phyloP scores from a whole-genome alignment of 2,329 filamentous ascomycete genomes.

The Penicillium sp. region DNA sequence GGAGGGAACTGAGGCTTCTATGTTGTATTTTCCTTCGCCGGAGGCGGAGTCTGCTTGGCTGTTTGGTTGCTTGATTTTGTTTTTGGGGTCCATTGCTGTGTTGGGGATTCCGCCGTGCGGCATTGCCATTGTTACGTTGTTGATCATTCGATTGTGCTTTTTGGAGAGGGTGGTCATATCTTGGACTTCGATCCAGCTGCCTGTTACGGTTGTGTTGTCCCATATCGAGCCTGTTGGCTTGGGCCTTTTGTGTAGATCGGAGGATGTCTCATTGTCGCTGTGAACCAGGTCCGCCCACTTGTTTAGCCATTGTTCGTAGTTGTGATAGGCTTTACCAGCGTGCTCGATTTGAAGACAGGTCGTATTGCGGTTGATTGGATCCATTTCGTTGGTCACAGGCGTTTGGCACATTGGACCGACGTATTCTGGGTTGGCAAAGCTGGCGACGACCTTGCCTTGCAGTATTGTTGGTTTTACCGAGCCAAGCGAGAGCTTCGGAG shows the following conservation, averaged over 20 bases:
- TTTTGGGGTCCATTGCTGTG: conserved; percentile 62
- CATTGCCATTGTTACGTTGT: conserved; percentile 76
- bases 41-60: conserved; percentile 66
- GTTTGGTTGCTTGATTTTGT: conserved; percentile 69
- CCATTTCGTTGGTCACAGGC: conserved; percentile 53
- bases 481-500: conserved; percentile 68
- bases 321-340: conserved; percentile 68
- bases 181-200: conserved; percentile 66
- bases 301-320: conserved; percentile 62
- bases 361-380: conserved; percentile 43
- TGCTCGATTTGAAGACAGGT: conserved; percentile 71
- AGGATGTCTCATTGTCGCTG: conserved; percentile 46
- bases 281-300: conserved; percentile 56
- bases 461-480: conserved; percentile 53
- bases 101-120: conserved; percentile 70
- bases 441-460: conserved; percentile 58
- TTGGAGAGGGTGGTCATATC: conserved; percentile 56
- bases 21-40: conserved; percentile 68
- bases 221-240: conserved; percentile 63
- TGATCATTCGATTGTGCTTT: conserved; percentile 60
- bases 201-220: conserved; percentile 71
- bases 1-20: conserved; percentile 69
- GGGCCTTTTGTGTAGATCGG: conserved; percentile 54
- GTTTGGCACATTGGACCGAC: conserved; percentile 60
- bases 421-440: conserved; percentile 65